Conservation (phyloP, 2,329 filamentous ascomycete species). For the Sporothrix brasiliensis region DNA sequence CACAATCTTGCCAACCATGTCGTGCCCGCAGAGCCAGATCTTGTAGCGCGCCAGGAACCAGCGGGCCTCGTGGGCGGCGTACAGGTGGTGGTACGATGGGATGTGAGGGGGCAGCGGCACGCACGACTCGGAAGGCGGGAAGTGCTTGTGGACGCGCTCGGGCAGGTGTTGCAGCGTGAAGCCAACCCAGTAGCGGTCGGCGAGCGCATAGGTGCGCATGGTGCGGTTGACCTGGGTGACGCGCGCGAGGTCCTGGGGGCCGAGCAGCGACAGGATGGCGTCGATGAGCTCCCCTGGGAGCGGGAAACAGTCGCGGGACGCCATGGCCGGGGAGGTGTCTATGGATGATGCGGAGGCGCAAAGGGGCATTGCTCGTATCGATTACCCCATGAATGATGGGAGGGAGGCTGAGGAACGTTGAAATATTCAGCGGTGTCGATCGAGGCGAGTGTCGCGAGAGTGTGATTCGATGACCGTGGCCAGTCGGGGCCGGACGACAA, state of each 20-base stretch:
- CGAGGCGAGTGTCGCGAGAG: background rate
- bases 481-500: background rate
- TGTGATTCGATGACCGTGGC: background rate
- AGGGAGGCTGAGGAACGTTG: background rate
- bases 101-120: conserved; percentile 58
- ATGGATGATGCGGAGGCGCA: background rate
- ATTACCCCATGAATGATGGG: background rate
- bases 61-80: conserved; percentile 71
- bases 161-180: conserved; percentile 71
- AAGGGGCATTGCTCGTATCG: background rate
- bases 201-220: conserved; percentile 61
- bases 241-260: conserved; percentile 63
- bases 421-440: too few relatives aligned
- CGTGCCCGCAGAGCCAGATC: conserved; percentile 81
- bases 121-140: conserved; percentile 40
- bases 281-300: conserved; percentile 77
- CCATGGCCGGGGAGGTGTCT: background rate
- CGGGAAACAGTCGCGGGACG: conserved; percentile 28
- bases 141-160: conserved; percentile 41
- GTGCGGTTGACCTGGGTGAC: conserved; percentile 63
- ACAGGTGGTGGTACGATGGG: conserved; percentile 70
- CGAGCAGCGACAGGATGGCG: conserved; percentile 68
- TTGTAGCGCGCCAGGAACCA: conserved; percentile 84
- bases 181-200: conserved; percentile 72
- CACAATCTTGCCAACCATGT: conserved; percentile 73